A percentile compares a stretch with the other conserved stretches of the same genome.
phyloP scores from a whole-genome alignment of 2,329 filamentous ascomycete species.

The Metarhizium humberi region DNA sequence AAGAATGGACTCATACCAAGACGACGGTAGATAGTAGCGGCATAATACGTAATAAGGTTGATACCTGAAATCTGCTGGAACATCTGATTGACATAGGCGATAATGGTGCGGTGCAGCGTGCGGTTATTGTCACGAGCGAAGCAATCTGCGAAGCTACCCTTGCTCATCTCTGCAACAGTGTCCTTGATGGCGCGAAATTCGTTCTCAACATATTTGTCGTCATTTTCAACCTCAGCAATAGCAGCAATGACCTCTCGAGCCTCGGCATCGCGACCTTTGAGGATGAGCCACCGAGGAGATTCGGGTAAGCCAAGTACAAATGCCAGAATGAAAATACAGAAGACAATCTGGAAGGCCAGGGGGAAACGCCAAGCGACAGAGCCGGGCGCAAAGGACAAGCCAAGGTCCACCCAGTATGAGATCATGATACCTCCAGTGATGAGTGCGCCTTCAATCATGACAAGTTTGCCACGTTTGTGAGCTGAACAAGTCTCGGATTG shows the following conservation, averaged over 20 bases:
- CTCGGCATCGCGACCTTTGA: conserved; percentile 36
- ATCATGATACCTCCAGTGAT: conserved; percentile 49
- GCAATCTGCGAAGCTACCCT: conserved; percentile 48
- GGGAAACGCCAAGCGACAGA: conserved; percentile 48
- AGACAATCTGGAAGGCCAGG: conserved; percentile 43
- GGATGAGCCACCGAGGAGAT: conserved; percentile 39
- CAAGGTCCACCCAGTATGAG: conserved; percentile 52
- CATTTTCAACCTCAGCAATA: conserved; percentile 43
- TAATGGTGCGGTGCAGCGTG: conserved; percentile 46
- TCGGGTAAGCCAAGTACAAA: conserved; percentile 46
- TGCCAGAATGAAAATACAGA: conserved; percentile 47
- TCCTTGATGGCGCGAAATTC: conserved; percentile 54
- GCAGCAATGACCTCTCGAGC: conserved; percentile 37
- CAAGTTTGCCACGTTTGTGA: conserved; percentile 49
- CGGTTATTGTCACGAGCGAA: conserved; percentile 50
- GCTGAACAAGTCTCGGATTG: conserved; percentile 49
- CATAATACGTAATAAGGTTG: conserved; percentile 55
- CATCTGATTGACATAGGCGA: conserved; percentile 53
- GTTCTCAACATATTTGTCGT: conserved; percentile 47
- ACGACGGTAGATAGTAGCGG: conserved; percentile 47
- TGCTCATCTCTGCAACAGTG: conserved; percentile 59
- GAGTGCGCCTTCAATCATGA: conserved; percentile 51
- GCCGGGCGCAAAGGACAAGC: conserved; percentile 38
- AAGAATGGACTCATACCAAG: conserved; percentile 44
- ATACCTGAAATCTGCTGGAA: conserved; percentile 58